These are phyloP conservation scores for Coemansia asiatica DNA, from an alignment of 192 early-diverging fungal genomes.

Conservation along the genomic window DNA sequence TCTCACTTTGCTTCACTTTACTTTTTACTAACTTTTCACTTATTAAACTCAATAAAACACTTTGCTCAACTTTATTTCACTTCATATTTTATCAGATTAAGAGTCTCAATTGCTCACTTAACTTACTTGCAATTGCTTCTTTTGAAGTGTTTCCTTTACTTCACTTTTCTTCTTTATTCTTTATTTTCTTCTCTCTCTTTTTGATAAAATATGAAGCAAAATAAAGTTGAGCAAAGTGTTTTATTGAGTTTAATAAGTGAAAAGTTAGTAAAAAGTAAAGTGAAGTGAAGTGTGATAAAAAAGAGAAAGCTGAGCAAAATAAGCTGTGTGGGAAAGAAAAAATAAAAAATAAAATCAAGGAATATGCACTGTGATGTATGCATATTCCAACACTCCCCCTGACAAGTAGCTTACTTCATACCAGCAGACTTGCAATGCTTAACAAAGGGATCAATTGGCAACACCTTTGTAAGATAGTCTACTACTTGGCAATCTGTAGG, in stretches of 20 bases:
- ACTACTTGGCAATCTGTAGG: background rate
- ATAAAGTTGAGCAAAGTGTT: too few species aligned
- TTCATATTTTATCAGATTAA: too few species aligned
- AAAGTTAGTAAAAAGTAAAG: background rate
- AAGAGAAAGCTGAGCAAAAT: too few species aligned
- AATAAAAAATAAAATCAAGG: too few species aligned
- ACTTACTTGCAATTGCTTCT: too few species aligned
- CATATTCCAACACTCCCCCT: too few species aligned
- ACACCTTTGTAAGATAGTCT: background rate
- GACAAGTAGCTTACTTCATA: background rate
- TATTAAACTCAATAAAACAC: too few species aligned
- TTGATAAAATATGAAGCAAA: background rate
- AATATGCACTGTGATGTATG: too few species aligned
- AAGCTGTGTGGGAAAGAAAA: too few species aligned
- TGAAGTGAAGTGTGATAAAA: background rate
- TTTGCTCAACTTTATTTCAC: too few species aligned
- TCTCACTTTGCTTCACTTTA: background rate
- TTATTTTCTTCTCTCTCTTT: conserved; percentile 21
- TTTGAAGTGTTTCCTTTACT: too few species aligned
- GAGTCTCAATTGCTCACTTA: too few species aligned
- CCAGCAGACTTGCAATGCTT: background rate
- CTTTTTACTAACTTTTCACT: background rate
- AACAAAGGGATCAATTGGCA: background rate
- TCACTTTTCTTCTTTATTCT: background rate
- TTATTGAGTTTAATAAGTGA: background rate